A percentile compares a stretch with the other conserved stretches of the same genome.
phyloP scores from a whole-genome alignment of 2,329 filamentous ascomycete genomes.

The Seiridium unicorne region DNA sequence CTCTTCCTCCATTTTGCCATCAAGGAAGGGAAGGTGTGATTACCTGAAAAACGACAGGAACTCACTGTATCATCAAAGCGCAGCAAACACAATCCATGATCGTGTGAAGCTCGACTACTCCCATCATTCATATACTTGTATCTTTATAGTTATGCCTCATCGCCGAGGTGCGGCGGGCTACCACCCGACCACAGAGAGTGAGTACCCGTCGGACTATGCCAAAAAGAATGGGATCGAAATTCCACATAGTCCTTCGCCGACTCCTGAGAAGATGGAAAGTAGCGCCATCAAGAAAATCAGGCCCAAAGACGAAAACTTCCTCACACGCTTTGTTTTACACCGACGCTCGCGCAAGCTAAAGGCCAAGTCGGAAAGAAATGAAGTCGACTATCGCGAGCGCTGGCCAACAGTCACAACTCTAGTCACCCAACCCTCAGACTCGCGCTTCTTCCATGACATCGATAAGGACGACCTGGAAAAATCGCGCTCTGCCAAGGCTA shows the following conservation, averaged over 20 bases:
- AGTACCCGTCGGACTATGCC: not conserved
- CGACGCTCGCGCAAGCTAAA: not conserved
- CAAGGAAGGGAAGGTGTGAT: too few species aligned
- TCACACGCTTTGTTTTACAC: not conserved
- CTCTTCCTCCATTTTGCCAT: too few species aligned
- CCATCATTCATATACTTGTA: not conserved
- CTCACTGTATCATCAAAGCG: too few species aligned
- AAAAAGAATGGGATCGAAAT: not conserved
- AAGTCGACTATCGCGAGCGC: constrained; percentile 6
- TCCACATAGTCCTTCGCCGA: not conserved
- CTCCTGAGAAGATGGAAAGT: not conserved
- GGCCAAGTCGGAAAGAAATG: not conserved
- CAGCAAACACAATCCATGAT: too few species aligned
- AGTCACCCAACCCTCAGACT: constrained; percentile 6
- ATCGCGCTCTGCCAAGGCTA: constrained; percentile 8
- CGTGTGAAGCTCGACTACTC: too few species aligned
- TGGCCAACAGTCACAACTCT: constrained; percentile 12
- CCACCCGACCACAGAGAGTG: not conserved
- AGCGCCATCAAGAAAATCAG: not conserved
- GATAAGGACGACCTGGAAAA: not conserved
- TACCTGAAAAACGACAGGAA: too few species aligned
- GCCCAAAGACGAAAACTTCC: not conserved
- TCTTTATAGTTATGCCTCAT: not conserved
- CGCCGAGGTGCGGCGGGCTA: not conserved
- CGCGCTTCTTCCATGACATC: not conserved